Evolutionary conservation across 306 rosid genomes (phyloP).

Genomic region (Lathyrus aphaca): DNA sequence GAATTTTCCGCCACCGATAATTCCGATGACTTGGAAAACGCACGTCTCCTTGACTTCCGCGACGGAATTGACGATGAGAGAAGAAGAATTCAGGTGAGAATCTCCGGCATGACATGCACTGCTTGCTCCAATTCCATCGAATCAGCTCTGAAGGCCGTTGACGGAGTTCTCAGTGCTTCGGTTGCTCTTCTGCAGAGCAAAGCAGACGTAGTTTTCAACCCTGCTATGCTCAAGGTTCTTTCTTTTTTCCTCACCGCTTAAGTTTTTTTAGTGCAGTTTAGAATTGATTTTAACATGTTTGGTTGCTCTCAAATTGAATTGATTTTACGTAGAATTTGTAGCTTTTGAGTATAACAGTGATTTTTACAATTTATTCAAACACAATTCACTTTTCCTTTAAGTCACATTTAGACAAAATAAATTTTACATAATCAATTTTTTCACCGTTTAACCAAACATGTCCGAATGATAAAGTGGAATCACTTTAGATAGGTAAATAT

Average conservation of each 20-base stretch:
- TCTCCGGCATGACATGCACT: slow-evolving; percentile 93
- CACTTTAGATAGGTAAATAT: too few relatives aligned
- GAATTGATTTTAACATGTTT: too few relatives aligned
- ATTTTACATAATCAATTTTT: too few relatives aligned
- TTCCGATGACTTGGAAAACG: slow-evolving; percentile 71
- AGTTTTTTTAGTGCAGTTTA: too few relatives aligned
- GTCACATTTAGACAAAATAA: too few relatives aligned
- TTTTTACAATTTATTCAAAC: too few relatives aligned
- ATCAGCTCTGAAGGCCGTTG: slow-evolving; percentile 63
- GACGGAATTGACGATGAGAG: slow-evolving; percentile 42
- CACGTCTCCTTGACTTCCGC: slow-evolving; percentile 74
- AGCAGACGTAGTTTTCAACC: slow-evolving; percentile 86
- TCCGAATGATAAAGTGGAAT: too few relatives aligned
- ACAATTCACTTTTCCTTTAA: too few relatives aligned
- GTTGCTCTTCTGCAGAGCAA: slow-evolving; percentile 90
- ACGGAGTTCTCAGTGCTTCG: slow-evolving; percentile 74
- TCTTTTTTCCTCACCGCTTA: neutral
- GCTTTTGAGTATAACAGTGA: too few relatives aligned
- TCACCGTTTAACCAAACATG: too few relatives aligned
- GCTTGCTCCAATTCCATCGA: slow-evolving; percentile 96
- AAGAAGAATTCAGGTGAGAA: slow-evolving; percentile 69
- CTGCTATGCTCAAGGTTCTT: slow-evolving; percentile 70
- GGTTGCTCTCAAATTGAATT: too few relatives aligned
- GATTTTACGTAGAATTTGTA: too few relatives aligned
- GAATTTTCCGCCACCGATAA: neutral